A percentile compares a stretch with the other conserved stretches of the same genome.
Evolutionary conservation across 106 monocot species (phyloP).

Genomic region (Vanilla planifolia): DNA sequence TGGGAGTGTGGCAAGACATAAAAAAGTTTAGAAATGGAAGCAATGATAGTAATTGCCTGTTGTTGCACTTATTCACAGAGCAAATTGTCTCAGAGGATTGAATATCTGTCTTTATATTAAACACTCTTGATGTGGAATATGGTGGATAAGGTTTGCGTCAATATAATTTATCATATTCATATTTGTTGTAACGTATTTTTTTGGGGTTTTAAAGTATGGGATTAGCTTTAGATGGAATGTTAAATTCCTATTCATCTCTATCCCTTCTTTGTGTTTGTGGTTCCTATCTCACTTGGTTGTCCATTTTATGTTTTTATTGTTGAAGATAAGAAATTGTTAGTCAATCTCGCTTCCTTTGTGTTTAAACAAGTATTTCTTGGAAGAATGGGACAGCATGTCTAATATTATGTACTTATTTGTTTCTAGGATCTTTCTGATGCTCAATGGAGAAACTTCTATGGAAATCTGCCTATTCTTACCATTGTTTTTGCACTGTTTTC

Average conservation of each 20-base stretch:
- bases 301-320: too few species aligned
- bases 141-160: background rate
- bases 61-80: background rate
- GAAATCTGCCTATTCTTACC: conserved; percentile 70
- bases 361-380: background rate
- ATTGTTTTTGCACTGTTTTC: conserved; percentile 63
- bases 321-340: too few species aligned
- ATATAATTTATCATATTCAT: background rate
- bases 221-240: background rate
- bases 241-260: background rate
- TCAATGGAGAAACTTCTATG: conserved; percentile 95
- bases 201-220: background rate
- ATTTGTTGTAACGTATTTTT: background rate
- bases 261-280: background rate
- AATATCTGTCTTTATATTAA: background rate
- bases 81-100: background rate
- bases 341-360: background rate
- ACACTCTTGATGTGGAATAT: background rate
- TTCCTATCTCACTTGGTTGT: background rate
- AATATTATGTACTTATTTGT: conserved; percentile 2
- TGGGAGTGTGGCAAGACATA: background rate
- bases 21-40: background rate
- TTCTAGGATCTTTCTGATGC: conserved; percentile 84
- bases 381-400: background rate
- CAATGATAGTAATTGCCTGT: too few species aligned